Evolutionary conservation across 2,329 filamentous ascomycete genomes (phyloP), one percentile per base, ranked within the genome.

Genomic region (Trichophaea hybrida): DNA sequence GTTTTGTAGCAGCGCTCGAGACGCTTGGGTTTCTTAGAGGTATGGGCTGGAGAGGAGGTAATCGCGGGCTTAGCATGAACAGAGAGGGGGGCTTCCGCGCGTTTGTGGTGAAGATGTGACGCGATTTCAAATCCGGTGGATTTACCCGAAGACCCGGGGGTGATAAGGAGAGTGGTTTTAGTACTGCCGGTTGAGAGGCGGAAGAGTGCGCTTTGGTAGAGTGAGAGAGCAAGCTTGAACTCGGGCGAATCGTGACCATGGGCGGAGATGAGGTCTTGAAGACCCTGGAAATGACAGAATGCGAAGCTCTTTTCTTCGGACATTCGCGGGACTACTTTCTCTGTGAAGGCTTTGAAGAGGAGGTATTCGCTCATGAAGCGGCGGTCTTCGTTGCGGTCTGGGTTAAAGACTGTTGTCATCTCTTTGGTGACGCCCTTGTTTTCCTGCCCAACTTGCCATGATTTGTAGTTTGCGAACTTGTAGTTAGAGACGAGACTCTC

Each of bases 1-100:
- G 83, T 83, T 56, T 76, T 71, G 76, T 94, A 91, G 78, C 91
- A 97, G 50, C 81, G 73, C 5, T 86, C 84, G 51, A 90, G 77
- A 31, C 76, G 65, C 40, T 72, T 68, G 62, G 72, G 69, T 60
- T 73, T 61, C 55, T 67, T 64, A 15, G 64, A 67, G 13, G 65
- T 65, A 35, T 69, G 66, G 44, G 70, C 69, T 55, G 73, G 69
- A 64, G 68, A 71, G 55, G 68, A 60, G 56, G 72, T 69, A 57
- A 74, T 70, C 48, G 72, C 68, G 56, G 71, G 54, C 52, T 43
- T 54, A 5, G 24, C n/a, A 5, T 34, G 24, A 5, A 13, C 24
- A 4, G 35, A 35, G 15, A 54, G n/a, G n/a, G 51, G 24, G 5
- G 24, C 34, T 48, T 49, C 8, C 48, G 55, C 10, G 53, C 59